Evolutionary conservation across 805 yeast species (phyloP).

Genomic region (Candida qinlingensis): DNA sequence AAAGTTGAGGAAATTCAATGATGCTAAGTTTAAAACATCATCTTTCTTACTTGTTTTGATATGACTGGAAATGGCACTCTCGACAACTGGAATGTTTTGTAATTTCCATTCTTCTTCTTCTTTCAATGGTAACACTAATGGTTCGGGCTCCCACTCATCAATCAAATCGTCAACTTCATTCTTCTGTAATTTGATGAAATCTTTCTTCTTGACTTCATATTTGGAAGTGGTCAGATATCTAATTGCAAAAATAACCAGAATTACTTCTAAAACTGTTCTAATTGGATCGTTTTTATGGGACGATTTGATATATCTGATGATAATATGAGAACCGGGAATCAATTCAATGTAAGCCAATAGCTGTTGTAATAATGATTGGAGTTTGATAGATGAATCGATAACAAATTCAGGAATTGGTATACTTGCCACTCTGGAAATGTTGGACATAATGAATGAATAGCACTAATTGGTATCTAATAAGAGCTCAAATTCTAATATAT

Average conservation of each 20-base stretch:
- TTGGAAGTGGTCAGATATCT: constrained; percentile 74
- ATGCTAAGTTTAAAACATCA: constrained; percentile 58
- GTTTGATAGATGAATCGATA: constrained; percentile 5
- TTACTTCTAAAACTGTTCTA: constrained; percentile 75
- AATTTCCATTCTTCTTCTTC: constrained; percentile 57
- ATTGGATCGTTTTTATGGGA: constrained; percentile 93
- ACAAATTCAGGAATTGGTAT: constrained; percentile 7
- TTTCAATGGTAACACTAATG: constrained; percentile 54
- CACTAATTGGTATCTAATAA: too few species aligned
- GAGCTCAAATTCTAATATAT: too few species aligned
- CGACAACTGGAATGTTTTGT: constrained; percentile 55
- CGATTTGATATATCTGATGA: constrained; percentile 68
- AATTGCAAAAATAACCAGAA: constrained; percentile 74
- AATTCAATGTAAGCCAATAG: constrained; percentile 13
- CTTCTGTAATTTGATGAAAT: constrained; percentile 52
- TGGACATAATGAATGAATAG: background rate
- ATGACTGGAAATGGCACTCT: constrained; percentile 41
- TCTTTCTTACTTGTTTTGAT: constrained; percentile 25
- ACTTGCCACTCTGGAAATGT: constrained; percentile 3
- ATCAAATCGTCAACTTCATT: constrained; percentile 77
- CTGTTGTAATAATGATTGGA: constrained; percentile 2
- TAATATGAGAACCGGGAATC: constrained; percentile 52
- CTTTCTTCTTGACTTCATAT: constrained; percentile 69
- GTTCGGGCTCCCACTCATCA: constrained; percentile 90
- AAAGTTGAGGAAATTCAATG: constrained; percentile 67